Conservation (phyloP, 2,329 filamentous ascomycete genomes). For the Neoarthrinium moseri region DNA sequence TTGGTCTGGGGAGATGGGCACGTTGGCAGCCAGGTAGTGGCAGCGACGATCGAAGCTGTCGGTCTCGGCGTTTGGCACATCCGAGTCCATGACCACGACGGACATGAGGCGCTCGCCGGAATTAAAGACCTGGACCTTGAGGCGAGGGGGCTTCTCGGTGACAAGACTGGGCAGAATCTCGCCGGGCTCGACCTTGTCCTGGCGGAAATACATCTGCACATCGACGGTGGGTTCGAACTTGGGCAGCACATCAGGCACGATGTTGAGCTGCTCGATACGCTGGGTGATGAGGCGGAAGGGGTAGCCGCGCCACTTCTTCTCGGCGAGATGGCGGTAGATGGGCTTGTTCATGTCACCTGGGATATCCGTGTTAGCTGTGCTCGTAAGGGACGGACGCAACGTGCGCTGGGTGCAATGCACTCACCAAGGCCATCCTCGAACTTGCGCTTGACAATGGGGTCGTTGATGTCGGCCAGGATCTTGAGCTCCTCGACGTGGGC, state of each 20-base stretch:
- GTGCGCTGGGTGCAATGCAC: constrained; percentile 26
- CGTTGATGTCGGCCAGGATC: constrained; percentile 90
- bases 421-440: constrained; percentile 90
- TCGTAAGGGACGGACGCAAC: no score
- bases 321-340: constrained; percentile 87
- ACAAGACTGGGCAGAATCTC: constrained; percentile 73
- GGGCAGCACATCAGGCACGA: constrained; percentile 85
- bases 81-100: constrained; percentile 82
- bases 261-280: constrained; percentile 80
- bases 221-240: constrained; percentile 76
- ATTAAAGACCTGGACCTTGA: constrained; percentile 85
- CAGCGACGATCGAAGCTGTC: constrained; percentile 79
- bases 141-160: constrained; percentile 70
- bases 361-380: constrained; percentile 16
- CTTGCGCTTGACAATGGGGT: constrained; percentile 86
- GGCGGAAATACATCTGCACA: constrained; percentile 77
- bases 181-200: constrained; percentile 69
- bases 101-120: constrained; percentile 78
- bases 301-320: constrained; percentile 84
- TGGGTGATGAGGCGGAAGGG: constrained; percentile 78
- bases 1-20: constrained; percentile 50
- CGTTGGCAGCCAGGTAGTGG: constrained; percentile 78
- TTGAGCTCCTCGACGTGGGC: constrained; percentile 75
- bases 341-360: constrained; percentile 93
- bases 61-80: constrained; percentile 76